Percentiles rank a stretch among this genome's conserved stretches.
These are phyloP conservation scores for Trametes polyzona DNA, from an alignment of 1,284 basidiomycete species.

Conservation along the genomic window DNA sequence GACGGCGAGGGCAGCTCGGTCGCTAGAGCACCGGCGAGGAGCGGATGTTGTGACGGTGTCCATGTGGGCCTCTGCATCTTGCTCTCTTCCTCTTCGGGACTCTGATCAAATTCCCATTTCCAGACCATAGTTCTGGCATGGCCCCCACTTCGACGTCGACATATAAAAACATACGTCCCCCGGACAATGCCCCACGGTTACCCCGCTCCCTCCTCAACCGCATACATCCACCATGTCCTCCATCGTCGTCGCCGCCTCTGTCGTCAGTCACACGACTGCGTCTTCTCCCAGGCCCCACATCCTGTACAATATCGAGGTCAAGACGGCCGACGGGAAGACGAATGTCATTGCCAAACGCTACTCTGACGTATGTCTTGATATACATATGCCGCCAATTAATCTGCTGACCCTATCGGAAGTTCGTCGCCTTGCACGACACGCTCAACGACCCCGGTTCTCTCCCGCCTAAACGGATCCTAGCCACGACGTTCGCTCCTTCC, in stretches of 20 bases:
- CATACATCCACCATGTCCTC: constrained; percentile 23
- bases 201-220: background rate
- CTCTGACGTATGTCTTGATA: constrained; percentile 46
- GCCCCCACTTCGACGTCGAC: background rate
- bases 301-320: constrained; percentile 47
- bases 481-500: constrained; percentile 51
- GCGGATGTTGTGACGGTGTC: constrained; percentile 5
- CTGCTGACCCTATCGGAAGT: constrained; percentile 37
- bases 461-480: constrained; percentile 53
- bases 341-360: constrained; percentile 47
- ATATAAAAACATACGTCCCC: constrained; percentile 12
- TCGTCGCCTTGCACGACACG: constrained; percentile 46
- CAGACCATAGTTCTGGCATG: constrained; percentile 18
- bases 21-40: background rate
- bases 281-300: constrained; percentile 56
- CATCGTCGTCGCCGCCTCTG: constrained; percentile 30
- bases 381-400: background rate
- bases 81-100: constrained; percentile 1
- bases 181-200: background rate
- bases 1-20: background rate
- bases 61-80: constrained; percentile 16
- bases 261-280: constrained; percentile 51
- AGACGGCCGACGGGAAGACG: constrained; percentile 38
- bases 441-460: constrained; percentile 42
- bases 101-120: constrained; percentile 19